Evolutionary conservation across 2,329 filamentous ascomycete genomes (phyloP), one percentile per base, ranked within the genome.

Genomic region (Colletotrichum sp.): DNA sequence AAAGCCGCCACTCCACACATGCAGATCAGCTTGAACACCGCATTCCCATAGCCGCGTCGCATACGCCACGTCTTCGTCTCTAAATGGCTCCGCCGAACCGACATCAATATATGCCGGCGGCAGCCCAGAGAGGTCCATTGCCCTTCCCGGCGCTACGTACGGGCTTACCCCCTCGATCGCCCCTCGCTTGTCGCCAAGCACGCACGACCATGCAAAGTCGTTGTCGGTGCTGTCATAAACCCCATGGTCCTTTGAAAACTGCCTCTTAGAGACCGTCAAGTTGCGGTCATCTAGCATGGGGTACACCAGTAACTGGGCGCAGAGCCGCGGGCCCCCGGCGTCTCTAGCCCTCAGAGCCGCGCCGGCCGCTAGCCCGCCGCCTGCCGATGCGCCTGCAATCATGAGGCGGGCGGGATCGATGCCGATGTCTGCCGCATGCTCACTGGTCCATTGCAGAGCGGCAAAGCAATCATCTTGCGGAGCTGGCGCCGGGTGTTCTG

Each of bases 261-360:
- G 82, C 16, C 77, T 76, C n/a, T 81, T 80, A 6, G 83, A 82
- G 9, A 75, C 75, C 55, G 61, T 61, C n/a, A 75, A 79, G n/a
- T 82, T 80, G 56, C 83, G 79, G 75, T 89, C 85, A 77, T 89
- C 87, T 15, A 89, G 80, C 87, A 89, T 89, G 5, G 86, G 87
- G 65, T 86, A 86, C 61, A 86, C 80, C 13, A 89, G 82, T 60
- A 89, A 82, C 79, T 88, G 84, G 16, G 78, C 79, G 83, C 85
- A 55, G 79, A 83, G 70, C 84, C 77, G 52, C 77, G 80, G 70
- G 79, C 85, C 58, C 55, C 77, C 66, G 26, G 79, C 75, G 74
- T 86, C 83, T 24, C 85, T 79, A 9, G 85, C 85, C 75, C 85
- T 80, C 62, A 88, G 78, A 2, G 83, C 81, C 36, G 85, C 78